Base-by-base conservation (phyloP, 441 rosid species). In the Pelargonium australe region DNA sequence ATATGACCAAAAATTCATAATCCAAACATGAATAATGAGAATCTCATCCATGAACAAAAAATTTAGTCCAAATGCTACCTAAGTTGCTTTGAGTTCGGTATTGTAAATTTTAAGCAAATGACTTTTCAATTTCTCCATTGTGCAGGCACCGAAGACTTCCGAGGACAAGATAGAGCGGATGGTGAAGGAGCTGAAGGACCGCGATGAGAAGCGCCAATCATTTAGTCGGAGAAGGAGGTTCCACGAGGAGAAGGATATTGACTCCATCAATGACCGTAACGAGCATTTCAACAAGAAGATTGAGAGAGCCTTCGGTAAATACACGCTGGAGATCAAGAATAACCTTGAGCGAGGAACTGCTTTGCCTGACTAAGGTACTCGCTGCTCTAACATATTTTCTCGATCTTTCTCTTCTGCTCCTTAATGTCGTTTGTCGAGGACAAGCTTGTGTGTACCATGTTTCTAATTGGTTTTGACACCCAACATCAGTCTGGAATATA, bases 281-380 rank as follows among this genome's bases (percentile, higher is more conserved):
- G 98, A 92, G 82, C 98, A 89, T 76, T 93, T 93, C 89, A 93
- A 93, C 86, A 91, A 91, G 84, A 93, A 93, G 83, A 93, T 93
- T 28, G 96, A 91, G 70, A 81, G 96, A 37, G 97, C 95, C 12
- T 93, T 93, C 72, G 96, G 97, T 3, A 89, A 85, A 73, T 93
- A 91, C 85, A 91, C 97, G 0, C 72, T 90, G 73, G 96, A 92
- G 86, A 95, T 92, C 34, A 92, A 95, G 77, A 95, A 92, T 85
- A 95, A 95, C 73, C 90, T 95, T 12, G 96, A 92, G 83, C 80
- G 92, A 68, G 96, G 96, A 81, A 95, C 92, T 75, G 98, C 97
- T 20, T 81, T 94, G 81, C 95, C 96, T 0, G 95, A 94, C 86
- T 91, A 81, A 87, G 75, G 78, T 77, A 67, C 65, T 68, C 53